Base-by-base conservation (phyloP, 2,329 filamentous ascomycete genomes). In the Fusarium tupiense region DNA sequence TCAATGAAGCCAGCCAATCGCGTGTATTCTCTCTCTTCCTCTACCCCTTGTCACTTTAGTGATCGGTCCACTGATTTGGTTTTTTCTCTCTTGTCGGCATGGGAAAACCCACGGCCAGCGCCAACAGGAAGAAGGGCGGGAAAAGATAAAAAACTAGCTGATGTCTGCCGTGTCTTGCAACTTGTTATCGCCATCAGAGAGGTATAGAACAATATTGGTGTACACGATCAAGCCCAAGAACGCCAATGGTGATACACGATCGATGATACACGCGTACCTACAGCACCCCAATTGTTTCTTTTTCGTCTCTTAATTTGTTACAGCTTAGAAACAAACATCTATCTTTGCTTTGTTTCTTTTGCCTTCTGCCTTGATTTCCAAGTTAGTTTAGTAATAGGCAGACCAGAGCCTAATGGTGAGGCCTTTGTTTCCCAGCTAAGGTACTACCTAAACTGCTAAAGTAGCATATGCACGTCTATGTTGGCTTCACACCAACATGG, bases 401-500 rank as follows among this genome's bases (percentile, higher is more conserved):
- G n/a, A 54, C 41, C 57, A 31, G 41, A 53, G 53, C 40, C 52
- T 40, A 53, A 50, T 33, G 52, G 41, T 75, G 72, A 74, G 72
- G 72, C 72, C 69, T 74, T 74, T 74, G 68, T 74, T 67, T 67
- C 67, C 58, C 31, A 24, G 33, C 57, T 65, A 43, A 29, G 41
- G 33, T 17, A 35, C 33, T 35, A 35, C 33, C 33, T 35, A 35
- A 35, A 47, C 26, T 49, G 31, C 33, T 35, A 35, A 35, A 47
- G 46, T 49, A 49, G 46, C 46, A 49, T 50, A 59, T 63, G 61
- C 47, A 70, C 26, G 59, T 53, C 58, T 70, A 58, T 56, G 61
- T 58, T 54, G 54, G 33, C 56, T 56, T 53, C 69, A 64, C 65
- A 72, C 64, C 50, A 61, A 44, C 35, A 61, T 71, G 37, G 61